Evolutionary conservation across 2,329 filamentous ascomycete genomes (phyloP).

Genomic region (Trichoderma aggressivum): DNA sequence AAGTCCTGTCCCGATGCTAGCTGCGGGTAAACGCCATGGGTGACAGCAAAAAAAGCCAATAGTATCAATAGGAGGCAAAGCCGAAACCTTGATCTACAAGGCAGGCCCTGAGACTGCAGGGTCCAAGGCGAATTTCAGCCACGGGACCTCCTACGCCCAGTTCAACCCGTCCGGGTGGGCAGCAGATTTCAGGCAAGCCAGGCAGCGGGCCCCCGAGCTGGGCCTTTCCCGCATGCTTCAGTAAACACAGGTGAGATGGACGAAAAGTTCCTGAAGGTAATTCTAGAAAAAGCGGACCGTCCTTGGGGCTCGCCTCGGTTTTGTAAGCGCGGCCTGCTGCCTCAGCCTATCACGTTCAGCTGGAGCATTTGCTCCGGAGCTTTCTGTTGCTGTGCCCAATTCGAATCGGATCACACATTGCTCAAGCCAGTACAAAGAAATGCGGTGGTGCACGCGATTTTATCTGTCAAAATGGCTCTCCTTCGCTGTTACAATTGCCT

Average conservation of each 20-base stretch:
- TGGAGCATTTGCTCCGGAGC: slow-evolving; percentile 36
- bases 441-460: slow-evolving; percentile 30
- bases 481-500: slow-evolving; percentile 15
- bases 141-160: background rate
- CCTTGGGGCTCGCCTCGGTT: slow-evolving; percentile 21
- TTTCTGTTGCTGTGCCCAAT: slow-evolving; percentile 20
- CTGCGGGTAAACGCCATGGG: background rate
- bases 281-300: slow-evolving; percentile 24
- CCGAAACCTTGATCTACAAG: background rate
- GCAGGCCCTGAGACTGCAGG: background rate
- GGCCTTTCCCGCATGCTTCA: background rate
- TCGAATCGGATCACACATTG: slow-evolving; percentile 27
- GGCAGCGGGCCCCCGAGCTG: background rate
- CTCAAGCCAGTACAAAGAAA: slow-evolving; percentile 26
- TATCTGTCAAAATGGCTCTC: slow-evolving; percentile 33
- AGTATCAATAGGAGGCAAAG: background rate
- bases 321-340: slow-evolving; percentile 32
- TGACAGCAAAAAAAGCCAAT: background rate
- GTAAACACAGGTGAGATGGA: slow-evolving; percentile 2
- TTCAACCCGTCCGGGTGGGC: background rate
- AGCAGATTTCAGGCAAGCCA: background rate
- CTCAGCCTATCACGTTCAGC: slow-evolving; percentile 30
- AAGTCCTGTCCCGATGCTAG: background rate
- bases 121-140: slow-evolving; percentile 7
- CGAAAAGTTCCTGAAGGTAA: slow-evolving; percentile 14